Conservation (phyloP, 2,329 filamentous ascomycete species). For the Sporothrix pallida region DNA sequence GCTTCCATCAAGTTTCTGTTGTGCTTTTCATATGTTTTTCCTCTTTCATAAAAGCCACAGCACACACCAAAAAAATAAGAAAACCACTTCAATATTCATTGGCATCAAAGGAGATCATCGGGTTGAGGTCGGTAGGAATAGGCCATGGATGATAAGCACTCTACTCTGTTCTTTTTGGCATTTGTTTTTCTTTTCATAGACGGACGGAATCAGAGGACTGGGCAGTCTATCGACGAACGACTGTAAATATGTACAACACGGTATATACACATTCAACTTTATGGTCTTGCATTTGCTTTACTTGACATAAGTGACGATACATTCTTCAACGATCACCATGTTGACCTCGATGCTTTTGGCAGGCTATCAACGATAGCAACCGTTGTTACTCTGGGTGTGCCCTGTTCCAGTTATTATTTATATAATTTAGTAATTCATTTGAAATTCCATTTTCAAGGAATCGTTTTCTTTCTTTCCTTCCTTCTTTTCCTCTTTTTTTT, state of each 20-base stretch:
- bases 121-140: neutral
- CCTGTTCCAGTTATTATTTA: too few relatives aligned
- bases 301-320: too few relatives aligned
- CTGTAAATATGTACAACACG: slow-evolving; percentile 29
- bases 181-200: neutral
- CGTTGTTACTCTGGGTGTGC: too few relatives aligned
- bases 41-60: slow-evolving; percentile 4
- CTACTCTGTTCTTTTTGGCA: slow-evolving; percentile 7
- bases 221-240: neutral
- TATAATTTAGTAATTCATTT: too few relatives aligned
- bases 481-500: neutral
- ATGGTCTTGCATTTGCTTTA: neutral
- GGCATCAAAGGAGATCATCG: neutral
- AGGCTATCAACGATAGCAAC: too few relatives aligned
- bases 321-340: too few relatives aligned
- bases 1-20: neutral
- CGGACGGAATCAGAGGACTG: neutral
- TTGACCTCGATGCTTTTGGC: too few relatives aligned
- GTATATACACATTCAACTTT: slow-evolving; percentile 15
- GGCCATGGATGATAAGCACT: slow-evolving; percentile 8
- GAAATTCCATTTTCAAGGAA: too few relatives aligned
- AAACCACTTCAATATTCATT: slow-evolving; percentile 12
- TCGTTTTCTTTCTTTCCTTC: neutral
- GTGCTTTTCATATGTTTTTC: neutral
- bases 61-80: slow-evolving; percentile 25